Evolutionary conservation across 257 asterid species (phyloP), one percentile per base, ranked within the genome.

Genomic region (Salvia splendens): DNA sequence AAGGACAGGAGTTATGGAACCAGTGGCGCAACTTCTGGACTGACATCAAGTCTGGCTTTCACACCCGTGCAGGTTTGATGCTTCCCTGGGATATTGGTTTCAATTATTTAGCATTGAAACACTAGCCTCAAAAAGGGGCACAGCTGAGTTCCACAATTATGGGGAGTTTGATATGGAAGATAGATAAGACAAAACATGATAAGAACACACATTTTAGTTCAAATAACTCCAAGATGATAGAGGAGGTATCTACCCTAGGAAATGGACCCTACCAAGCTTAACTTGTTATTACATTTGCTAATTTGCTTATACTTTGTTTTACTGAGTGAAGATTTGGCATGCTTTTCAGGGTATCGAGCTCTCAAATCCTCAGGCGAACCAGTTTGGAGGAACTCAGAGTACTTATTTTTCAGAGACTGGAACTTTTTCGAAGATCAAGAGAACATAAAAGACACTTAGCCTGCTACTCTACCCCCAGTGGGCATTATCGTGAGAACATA

Each of bases 391-490:
- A 73, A 88, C 89, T 16, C 96, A 91, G 55, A 93, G 97, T 71
- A 90, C 99, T 5, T 93, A 93, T 65, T 93, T 93, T 68, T 93
- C 99, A 0, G 95, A 90, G 75, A 88, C 90, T 11, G 97, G 99
- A 42, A 85, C 95, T 4, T 93, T 93, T 78, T 90, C 99, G 2
- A 90, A 86, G 91, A 90, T 90, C 71, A 93, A 86, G 89, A 81
- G 87, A 67, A 67, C 75, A 2, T 84, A 83, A 82, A 79, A 72
- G 46, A 11, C 14, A 35, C 54, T 7, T 65, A 32, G 52, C 51
- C 61, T 33, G 40, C 45, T 12, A 50, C 5, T 46, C 12, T 36
- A 32, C 57, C 36, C 49, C 49, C 24, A n/a, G 45, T 8, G 8
- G 42, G 42, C 42, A 5, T 38, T 38, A 38, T 38, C 42, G 8